These are phyloP conservation scores for Cladophialophora yegresii DNA, from an alignment of 2,329 filamentous ascomycete species.

Conservation along the genomic window DNA sequence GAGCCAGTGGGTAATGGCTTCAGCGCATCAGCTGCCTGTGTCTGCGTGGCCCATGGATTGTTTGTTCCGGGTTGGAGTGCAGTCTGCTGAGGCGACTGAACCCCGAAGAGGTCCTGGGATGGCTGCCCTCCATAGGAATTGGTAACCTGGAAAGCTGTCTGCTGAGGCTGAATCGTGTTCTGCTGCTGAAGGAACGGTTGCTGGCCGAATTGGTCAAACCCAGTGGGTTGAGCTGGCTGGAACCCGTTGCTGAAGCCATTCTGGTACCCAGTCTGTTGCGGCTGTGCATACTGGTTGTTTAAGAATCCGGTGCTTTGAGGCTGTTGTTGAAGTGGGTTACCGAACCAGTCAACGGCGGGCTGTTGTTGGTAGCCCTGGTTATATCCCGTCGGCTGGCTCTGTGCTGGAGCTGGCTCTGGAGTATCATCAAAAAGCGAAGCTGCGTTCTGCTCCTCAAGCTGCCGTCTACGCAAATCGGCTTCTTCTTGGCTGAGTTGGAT, in stretches of 20 bases:
- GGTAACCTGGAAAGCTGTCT: conserved; percentile 59
- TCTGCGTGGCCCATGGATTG: conserved; percentile 82
- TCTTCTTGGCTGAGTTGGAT: conserved; percentile 96
- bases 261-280: conserved; percentile 65
- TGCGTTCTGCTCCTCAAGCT: conserved; percentile 83
- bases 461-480: conserved; percentile 74
- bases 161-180: conserved; percentile 58
- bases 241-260: conserved; percentile 72
- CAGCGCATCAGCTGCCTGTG: conserved; percentile 63
- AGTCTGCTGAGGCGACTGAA: conserved; percentile 51
- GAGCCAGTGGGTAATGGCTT: conserved; percentile 88
- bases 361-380: conserved; percentile 99
- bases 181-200: conserved; percentile 54
- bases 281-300: conserved; percentile 70
- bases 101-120: conserved; percentile 41
- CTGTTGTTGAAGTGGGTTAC: conserved; percentile 83
- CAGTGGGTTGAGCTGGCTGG: conserved; percentile 61
- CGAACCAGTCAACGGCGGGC: conserved; percentile 93
- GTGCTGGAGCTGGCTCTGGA: conserved; percentile 62
- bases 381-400: conserved; percentile 81
- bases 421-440: conserved; percentile 85
- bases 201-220: conserved; percentile 46
- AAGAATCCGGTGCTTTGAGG: conserved; percentile 68
- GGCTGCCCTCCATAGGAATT: conserved; percentile 61
- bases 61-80: conserved; percentile 77